Evolutionary conservation across 139 green algal genomes (phyloP).

Genomic region (Picocystis salinarum): DNA sequence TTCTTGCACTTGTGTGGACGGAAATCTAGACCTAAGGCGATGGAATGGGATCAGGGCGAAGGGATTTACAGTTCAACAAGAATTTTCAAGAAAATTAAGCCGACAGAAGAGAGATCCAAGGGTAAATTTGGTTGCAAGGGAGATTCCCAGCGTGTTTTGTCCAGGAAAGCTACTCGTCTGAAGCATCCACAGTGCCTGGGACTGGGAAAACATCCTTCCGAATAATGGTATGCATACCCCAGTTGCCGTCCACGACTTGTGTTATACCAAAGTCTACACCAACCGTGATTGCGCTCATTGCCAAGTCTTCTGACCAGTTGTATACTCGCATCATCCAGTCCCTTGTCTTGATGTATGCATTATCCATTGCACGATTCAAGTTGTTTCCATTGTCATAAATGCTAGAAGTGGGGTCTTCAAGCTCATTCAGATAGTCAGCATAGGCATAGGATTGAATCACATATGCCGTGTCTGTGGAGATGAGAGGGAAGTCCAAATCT

Average conservation of each 20-base stretch:
- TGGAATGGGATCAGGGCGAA: too few species aligned
- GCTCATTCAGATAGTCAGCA: slow-evolving; percentile 31
- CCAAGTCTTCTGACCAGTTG: slow-evolving; percentile 31
- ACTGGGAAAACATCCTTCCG: slow-evolving; percentile 31
- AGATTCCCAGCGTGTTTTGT: too few species aligned
- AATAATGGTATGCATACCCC: slow-evolving; percentile 30
- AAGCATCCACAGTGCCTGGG: too few species aligned
- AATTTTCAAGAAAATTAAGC: too few species aligned
- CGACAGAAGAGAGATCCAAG: too few species aligned
- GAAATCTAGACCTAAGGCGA: too few species aligned
- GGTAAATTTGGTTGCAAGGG: too few species aligned
- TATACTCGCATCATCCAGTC: slow-evolving; percentile 35
- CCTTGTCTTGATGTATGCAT: slow-evolving; percentile 29
- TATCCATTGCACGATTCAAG: slow-evolving; percentile 20
- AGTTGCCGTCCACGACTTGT: slow-evolving; percentile 47
- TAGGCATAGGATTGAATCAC: slow-evolving; percentile 44
- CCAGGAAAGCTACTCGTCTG: too few species aligned
- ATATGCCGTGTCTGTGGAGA: slow-evolving; percentile 30
- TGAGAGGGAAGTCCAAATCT: slow-evolving; percentile 27
- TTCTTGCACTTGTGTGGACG: too few species aligned
- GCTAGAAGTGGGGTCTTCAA: slow-evolving; percentile 11
- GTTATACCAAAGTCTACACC: slow-evolving; percentile 35
- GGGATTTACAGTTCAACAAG: too few species aligned
- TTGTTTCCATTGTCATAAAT: slow-evolving; percentile 8
- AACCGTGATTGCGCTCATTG: slow-evolving; percentile 39